A percentile compares a stretch with the other conserved stretches of the same genome.
Conservation (phyloP, 2,329 filamentous ascomycete genomes). For the Seiridium cupressi region DNA sequence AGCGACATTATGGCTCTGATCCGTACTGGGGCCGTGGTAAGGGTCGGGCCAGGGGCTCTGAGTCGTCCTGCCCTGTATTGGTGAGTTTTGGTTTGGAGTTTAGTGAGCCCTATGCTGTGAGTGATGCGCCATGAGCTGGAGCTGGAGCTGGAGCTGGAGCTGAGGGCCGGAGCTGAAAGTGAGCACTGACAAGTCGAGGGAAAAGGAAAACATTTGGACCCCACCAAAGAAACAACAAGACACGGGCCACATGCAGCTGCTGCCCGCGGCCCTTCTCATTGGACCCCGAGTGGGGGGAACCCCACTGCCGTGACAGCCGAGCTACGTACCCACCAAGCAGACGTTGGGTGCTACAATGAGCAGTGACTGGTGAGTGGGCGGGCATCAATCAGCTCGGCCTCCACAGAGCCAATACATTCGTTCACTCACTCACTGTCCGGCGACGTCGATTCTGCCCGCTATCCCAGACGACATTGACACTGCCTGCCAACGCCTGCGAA, state of each 20-base stretch:
- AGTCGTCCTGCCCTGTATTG: too few species aligned
- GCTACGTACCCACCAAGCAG: background rate
- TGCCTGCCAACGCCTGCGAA: background rate
- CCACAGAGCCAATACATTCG: background rate
- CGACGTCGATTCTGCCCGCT: background rate
- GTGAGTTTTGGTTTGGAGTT: too few species aligned
- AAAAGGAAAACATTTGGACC: background rate
- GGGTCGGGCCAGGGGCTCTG: too few species aligned
- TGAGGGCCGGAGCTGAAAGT: background rate
- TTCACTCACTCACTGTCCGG: background rate
- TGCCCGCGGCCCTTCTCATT: background rate
- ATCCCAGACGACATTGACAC: background rate
- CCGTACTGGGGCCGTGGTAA: too few species aligned
- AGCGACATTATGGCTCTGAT: too few species aligned
- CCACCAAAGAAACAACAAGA: background rate
- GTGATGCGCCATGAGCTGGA: background rate
- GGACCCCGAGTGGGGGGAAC: background rate
- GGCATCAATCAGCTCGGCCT: background rate
- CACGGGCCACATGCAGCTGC: background rate
- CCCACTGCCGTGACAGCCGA: background rate
- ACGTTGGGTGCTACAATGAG: too few species aligned
- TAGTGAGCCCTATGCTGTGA: too few species aligned
- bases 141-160: background rate
- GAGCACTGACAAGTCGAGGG: background rate
- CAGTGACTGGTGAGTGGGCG: too few species aligned